phyloP scores from a whole-genome alignment of 2,329 filamentous ascomycete genomes.

The Raffaelea albimanens region DNA sequence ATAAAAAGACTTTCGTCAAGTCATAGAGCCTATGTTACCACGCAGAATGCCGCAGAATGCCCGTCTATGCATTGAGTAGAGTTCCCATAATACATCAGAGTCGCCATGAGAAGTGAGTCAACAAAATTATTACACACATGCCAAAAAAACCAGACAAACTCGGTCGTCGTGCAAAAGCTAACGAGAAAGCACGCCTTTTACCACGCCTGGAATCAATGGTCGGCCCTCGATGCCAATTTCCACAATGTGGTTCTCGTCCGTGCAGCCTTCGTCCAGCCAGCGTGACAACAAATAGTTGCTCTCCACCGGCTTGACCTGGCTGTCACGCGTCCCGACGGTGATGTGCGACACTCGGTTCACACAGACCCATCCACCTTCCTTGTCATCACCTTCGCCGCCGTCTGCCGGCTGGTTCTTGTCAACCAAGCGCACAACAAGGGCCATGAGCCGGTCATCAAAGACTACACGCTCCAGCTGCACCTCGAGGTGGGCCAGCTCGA shows the following conservation, averaged over 20 bases:
- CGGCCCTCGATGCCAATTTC: slow-evolving; percentile 42
- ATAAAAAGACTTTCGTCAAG: too few species aligned
- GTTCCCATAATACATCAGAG: too few species aligned
- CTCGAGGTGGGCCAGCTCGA: slow-evolving; percentile 52
- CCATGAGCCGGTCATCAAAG: slow-evolving; percentile 83
- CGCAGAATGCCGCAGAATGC: too few species aligned
- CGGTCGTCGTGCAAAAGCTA: neutral
- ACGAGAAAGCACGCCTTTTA: slow-evolving; percentile 35
- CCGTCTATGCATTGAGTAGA: too few species aligned
- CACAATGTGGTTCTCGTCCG: slow-evolving; percentile 31
- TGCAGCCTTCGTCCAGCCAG: slow-evolving; percentile 56
- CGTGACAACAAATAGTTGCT: slow-evolving; percentile 73
- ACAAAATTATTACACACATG: too few species aligned
- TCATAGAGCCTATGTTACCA: too few species aligned
- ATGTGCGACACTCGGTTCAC: slow-evolving; percentile 76
- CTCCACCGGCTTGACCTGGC: slow-evolving; percentile 79
- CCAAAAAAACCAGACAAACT: too few species aligned
- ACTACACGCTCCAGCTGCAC: slow-evolving; percentile 63
- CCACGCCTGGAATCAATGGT: slow-evolving; percentile 36
- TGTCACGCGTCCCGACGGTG: slow-evolving; percentile 73
- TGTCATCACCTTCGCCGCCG: neutral
- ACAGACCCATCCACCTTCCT: slow-evolving; percentile 46
- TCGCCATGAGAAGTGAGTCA: too few species aligned
- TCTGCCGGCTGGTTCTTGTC: slow-evolving; percentile 30
- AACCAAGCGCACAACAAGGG: slow-evolving; percentile 70